Evolutionary conservation across 2,329 filamentous ascomycete genomes (phyloP).

Genomic region (Fusarium continuum): DNA sequence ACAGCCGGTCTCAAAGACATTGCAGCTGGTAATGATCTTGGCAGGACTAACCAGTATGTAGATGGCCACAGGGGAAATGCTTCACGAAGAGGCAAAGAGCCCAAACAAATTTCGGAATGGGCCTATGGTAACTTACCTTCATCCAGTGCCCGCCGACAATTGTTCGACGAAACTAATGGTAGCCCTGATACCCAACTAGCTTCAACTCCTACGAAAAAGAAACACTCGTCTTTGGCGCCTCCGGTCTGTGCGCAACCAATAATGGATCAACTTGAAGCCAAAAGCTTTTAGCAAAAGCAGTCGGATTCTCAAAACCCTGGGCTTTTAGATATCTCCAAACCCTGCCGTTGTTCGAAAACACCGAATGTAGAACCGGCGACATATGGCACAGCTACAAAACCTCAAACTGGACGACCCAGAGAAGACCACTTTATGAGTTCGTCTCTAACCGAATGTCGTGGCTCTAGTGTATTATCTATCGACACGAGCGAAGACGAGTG

Average conservation of each 20-base stretch:
- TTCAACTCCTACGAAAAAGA: background rate
- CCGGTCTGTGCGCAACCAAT: background rate
- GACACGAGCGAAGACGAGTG: constrained; percentile 41
- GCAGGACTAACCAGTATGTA: background rate
- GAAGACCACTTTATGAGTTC: background rate
- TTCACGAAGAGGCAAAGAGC: background rate
- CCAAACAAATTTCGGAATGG: background rate
- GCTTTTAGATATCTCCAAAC: background rate
- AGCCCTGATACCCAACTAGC: background rate
- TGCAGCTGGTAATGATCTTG: background rate
- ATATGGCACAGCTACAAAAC: background rate
- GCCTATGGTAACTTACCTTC: background rate
- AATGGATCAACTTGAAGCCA: background rate
- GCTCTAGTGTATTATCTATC: constrained; percentile 44
- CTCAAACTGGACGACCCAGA: background rate
- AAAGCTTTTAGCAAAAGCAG: constrained; percentile 12
- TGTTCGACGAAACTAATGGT: background rate
- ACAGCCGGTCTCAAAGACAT: background rate
- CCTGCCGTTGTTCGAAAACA: constrained; percentile 7
- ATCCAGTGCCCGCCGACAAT: background rate
- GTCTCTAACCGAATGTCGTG: constrained; percentile 39
- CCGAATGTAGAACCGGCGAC: background rate
- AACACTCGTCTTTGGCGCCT: constrained; percentile 9
- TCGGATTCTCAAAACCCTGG: background rate
- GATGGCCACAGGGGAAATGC: background rate